Base-by-base conservation (phyloP, 2,329 filamentous ascomycete genomes). In the Colletotrichum lupini region DNA sequence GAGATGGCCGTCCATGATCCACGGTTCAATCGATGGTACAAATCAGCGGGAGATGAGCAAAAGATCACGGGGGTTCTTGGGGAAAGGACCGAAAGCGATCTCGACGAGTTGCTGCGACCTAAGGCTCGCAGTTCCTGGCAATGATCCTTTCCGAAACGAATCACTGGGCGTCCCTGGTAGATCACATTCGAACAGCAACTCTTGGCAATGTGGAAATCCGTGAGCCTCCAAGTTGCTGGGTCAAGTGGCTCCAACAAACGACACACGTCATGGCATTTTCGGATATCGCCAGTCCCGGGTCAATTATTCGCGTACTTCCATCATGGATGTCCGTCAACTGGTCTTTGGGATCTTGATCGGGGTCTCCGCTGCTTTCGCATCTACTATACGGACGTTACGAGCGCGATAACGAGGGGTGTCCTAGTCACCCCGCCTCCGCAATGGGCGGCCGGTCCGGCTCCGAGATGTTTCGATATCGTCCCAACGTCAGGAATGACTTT, bases 201-300 rank as follows among this genome's bases (percentile, higher is more conserved):
- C 69, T 68, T 68, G 65, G 69, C 69, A 53, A 37, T n/a, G 22
- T 24, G 42, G 37, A 16, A 37, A 55, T 42, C 35, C 56, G 30
- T 28, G 42, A 28, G 12, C 24, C 37, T 37, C 30, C 30, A 26
- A 11, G 16, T 37, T 2, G 22, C 49, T 32, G 30, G 30, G 63
- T 32, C 37, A 37, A 52, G 37, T 49, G 58, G 57, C 65, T 67
- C 30, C 42, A 53, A 28, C 52, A 69, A 49, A 19, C 28, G 26
- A 19, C 42, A 63, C 52, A 70, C 70, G 60, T 64, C 59, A 30
- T 49, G 55, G 24, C 35, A 65, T 60, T 59, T 28, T 42, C 46
- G 70, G 55, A 55, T 59, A 30, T 11, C 59, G 11, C 16, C 16
- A 32, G 32, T 59, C 53, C 66, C 70, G 49, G 35, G 59, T 12